These are phyloP conservation scores for Colletotrichum camelliae DNA, from an alignment of 2,329 filamentous ascomycete species.

Conservation along the genomic window DNA sequence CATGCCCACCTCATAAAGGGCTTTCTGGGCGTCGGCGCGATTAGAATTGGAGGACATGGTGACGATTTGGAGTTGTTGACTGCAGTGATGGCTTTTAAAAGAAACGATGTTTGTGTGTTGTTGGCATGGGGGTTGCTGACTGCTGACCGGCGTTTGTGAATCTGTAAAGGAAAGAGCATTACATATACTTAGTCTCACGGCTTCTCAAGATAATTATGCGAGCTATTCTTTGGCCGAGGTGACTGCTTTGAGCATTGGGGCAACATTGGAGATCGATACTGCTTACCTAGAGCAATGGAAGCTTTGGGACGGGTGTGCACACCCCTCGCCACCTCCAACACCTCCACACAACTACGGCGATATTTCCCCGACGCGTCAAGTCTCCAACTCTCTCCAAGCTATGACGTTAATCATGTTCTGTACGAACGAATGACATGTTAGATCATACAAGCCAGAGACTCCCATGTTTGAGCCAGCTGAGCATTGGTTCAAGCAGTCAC, in stretches of 20 bases:
- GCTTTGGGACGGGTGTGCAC: neutral
- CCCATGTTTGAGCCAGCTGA: neutral
- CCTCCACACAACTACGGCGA: neutral
- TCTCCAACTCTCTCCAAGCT: neutral
- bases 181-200: neutral
- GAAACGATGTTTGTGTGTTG: neutral
- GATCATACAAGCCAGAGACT: too few relatives aligned
- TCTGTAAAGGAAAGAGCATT: neutral
- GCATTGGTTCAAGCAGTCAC: neutral
- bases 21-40: constrained; percentile 47
- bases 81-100: neutral
- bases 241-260: neutral
- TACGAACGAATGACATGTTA: too few relatives aligned
- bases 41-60: neutral
- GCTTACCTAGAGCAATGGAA: too few relatives aligned
- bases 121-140: neutral
- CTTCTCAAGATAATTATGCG: neutral
- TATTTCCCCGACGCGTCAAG: neutral
- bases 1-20: constrained; percentile 63
- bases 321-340: neutral
- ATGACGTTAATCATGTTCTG: neutral
- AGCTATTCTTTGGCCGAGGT: neutral
- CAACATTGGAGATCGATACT: too few relatives aligned
- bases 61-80: neutral
- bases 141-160: neutral